Percentiles rank a stretch among this genome's conserved stretches.
Evolutionary conservation across 2,329 filamentous ascomycete genomes (phyloP).

Genomic region (Cercospora brassicicola): DNA sequence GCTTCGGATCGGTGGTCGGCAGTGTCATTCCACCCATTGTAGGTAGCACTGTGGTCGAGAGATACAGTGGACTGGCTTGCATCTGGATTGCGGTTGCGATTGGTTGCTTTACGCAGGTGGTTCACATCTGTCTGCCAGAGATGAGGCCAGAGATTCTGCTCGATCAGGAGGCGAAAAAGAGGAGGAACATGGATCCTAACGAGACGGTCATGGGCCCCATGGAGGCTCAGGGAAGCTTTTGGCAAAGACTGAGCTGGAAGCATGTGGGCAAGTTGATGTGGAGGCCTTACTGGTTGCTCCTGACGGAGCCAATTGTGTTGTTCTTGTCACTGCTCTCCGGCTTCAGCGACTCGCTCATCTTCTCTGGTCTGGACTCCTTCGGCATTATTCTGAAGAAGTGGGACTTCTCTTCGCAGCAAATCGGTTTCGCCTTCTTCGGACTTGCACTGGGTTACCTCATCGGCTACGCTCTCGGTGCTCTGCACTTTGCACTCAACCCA

Average conservation of each 20-base stretch:
- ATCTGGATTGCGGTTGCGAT: slow-evolving; percentile 87
- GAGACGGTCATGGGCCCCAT: slow-evolving; percentile 69
- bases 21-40: slow-evolving; percentile 38
- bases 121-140: slow-evolving; percentile 61
- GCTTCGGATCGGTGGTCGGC: slow-evolving; percentile 42
- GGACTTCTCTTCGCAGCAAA: slow-evolving; percentile 58
- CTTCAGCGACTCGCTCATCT: slow-evolving; percentile 73
- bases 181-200: slow-evolving; percentile 53
- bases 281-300: slow-evolving; percentile 70
- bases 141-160: slow-evolving; percentile 74
- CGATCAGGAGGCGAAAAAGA: slow-evolving; percentile 71
- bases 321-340: slow-evolving; percentile 69
- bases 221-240: slow-evolving; percentile 55
- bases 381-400: slow-evolving; percentile 63
- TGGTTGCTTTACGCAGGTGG: slow-evolving; percentile 65
- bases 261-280: slow-evolving; percentile 54
- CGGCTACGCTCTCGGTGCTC: slow-evolving; percentile 59
- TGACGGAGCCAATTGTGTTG: slow-evolving; percentile 72
- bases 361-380: slow-evolving; percentile 75
- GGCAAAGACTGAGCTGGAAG: slow-evolving; percentile 39
- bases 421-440: slow-evolving; percentile 59
- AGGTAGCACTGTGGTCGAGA: slow-evolving; percentile 36
- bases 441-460: slow-evolving; percentile 67
- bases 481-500: slow-evolving; percentile 47
- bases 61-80: slow-evolving; percentile 69